These are phyloP conservation scores for Moricandia arvensis DNA, from an alignment of 345 rosid species.

Conservation along the genomic window DNA sequence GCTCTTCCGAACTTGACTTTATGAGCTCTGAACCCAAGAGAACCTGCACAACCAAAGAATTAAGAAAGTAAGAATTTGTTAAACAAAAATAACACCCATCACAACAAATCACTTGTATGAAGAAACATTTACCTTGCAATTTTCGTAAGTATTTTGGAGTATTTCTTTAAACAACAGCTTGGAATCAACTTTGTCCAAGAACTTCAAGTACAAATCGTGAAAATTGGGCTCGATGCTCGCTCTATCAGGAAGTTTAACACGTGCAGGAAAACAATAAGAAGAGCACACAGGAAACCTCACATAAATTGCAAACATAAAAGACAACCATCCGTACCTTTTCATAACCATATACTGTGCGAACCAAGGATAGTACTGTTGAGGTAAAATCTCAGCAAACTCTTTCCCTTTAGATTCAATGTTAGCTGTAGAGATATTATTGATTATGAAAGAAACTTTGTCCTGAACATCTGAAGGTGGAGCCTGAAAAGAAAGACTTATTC, in stretches of 20 bases:
- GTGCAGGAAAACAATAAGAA: slow-evolving; percentile 6
- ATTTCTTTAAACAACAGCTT: slow-evolving; percentile 84
- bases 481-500: slow-evolving; percentile 38
- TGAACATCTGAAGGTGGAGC: slow-evolving; percentile 69
- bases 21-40: slow-evolving; percentile 96
- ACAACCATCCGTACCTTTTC: slow-evolving; percentile 58
- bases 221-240: slow-evolving; percentile 99
- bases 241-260: too few species aligned
- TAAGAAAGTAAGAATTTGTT: not conserved
- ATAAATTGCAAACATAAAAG: not conserved
- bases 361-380: slow-evolving; percentile 87
- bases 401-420: slow-evolving; percentile 64
- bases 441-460: slow-evolving; percentile 76
- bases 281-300: not conserved
- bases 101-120: not conserved
- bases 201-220: slow-evolving; percentile 93
- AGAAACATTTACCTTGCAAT: slow-evolving; percentile 86
- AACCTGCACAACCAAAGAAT: slow-evolving; percentile 52
- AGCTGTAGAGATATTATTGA: slow-evolving; percentile 67
- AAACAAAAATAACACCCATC: not conserved
- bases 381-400: slow-evolving; percentile 77
- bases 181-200: slow-evolving; percentile 81
- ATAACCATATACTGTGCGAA: slow-evolving; percentile 98
- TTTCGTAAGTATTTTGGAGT: slow-evolving; percentile 83
- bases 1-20: slow-evolving; percentile 96